Conservation (phyloP, 176 grass and related monocot genomes). For the Aegilops longissima region DNA sequence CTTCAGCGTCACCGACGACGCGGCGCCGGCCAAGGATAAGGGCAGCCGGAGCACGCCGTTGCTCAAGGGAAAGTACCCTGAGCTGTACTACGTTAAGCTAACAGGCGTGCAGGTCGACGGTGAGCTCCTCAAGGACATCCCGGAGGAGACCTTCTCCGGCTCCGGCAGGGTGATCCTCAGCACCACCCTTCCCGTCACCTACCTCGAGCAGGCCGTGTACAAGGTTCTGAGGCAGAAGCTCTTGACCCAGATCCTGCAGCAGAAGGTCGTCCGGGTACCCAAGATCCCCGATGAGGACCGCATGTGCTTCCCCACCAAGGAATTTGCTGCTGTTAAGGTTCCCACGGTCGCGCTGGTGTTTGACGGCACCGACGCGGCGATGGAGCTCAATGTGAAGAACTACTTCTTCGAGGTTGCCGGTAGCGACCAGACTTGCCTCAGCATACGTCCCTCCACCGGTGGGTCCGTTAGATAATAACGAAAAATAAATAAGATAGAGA, state of each 20-base stretch:
- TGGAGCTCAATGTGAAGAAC: background rate
- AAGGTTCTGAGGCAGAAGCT: background rate
- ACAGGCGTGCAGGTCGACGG: background rate
- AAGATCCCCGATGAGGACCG: background rate
- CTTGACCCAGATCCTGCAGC: background rate
- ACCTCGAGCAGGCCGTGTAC: constrained; percentile 18
- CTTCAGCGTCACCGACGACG: background rate
- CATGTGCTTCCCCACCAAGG: constrained; percentile 5
- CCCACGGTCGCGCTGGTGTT: too few relatives aligned
- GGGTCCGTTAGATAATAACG: background rate
- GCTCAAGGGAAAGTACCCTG: background rate
- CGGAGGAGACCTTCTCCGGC: background rate
- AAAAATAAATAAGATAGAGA: too few relatives aligned
- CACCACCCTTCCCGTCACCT: constrained; percentile 15
- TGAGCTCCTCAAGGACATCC: background rate
- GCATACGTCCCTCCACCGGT: background rate
- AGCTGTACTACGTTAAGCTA: background rate
- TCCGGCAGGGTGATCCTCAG: constrained; percentile 11
- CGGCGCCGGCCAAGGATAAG: too few relatives aligned
- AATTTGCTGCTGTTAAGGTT: background rate
- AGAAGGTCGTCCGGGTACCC: background rate
- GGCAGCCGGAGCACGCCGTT: background rate
- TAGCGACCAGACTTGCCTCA: background rate
- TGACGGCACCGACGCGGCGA: background rate
- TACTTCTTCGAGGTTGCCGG: background rate